Evolutionary conservation across 768 basidiomycete genomes (phyloP).

Genomic region (Coprinellus micaceus): DNA sequence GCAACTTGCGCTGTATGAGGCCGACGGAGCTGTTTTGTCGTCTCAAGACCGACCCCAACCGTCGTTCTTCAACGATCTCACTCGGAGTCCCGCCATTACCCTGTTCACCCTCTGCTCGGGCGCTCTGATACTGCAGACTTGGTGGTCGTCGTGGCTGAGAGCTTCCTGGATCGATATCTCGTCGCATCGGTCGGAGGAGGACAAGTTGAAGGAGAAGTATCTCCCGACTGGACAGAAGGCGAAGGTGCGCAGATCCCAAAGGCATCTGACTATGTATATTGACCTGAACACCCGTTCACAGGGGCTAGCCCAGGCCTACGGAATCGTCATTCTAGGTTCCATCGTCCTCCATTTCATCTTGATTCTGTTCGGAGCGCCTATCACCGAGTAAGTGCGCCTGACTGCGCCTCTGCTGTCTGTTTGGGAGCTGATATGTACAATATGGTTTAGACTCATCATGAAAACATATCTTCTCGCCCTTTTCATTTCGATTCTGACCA

Average conservation of each 20-base stretch:
- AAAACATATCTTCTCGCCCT: constrained; percentile 70
- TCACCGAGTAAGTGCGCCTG: constrained; percentile 44
- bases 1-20: constrained; percentile 28
- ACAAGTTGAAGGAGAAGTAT: constrained; percentile 41
- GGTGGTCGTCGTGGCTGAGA: constrained; percentile 72
- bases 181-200: constrained; percentile 37
- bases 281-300: constrained; percentile 22
- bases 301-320: constrained; percentile 49
- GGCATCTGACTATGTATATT: constrained; percentile 5
- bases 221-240: constrained; percentile 34
- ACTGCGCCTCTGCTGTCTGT: not conserved
- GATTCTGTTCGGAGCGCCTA: constrained; percentile 74
- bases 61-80: constrained; percentile 64
- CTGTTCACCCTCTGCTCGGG: constrained; percentile 57
- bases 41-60: constrained; percentile 66
- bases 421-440: not conserved
- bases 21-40: constrained; percentile 30
- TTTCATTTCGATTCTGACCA: constrained; percentile 60
- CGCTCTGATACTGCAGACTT: constrained; percentile 50
- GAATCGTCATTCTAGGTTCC: constrained; percentile 50
- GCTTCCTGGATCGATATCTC: constrained; percentile 49
- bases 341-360: constrained; percentile 44
- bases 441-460: constrained; percentile 18
- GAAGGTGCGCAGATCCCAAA: constrained; percentile 28
- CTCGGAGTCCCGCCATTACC: constrained; percentile 54